Evolutionary conservation across 306 rosid species (phyloP), one percentile per base, ranked within the genome.

Genomic region (Acacia melanoxylon): DNA sequence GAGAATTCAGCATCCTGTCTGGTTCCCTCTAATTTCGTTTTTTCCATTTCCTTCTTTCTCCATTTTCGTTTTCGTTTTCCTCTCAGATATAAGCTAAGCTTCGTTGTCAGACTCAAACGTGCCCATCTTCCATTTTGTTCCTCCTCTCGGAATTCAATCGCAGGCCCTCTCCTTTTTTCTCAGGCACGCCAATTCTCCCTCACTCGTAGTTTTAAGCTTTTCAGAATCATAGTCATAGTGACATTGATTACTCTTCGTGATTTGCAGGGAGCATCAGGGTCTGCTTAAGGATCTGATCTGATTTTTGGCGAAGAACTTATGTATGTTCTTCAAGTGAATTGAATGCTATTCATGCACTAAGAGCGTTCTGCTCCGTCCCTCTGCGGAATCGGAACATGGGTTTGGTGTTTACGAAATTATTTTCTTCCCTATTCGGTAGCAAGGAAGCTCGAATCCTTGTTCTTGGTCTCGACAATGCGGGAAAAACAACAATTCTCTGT

Each of bases 381-480:
- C 82, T 67, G 80, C 72, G 77, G 75, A 78, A 78, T 72, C 85
- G 56, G 80, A 84, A 82, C 37, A 93, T 96, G 99, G 99, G 99
- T 83, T 72, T 96, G 73, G 79, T 96, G 81, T 96, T 96, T 72
- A 83, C 97, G 37, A 91, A 86, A 83, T 81, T 96, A 94, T 93
- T 96, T 86, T 92, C 99, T 58, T 93, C 99, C 44, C 49, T 96
- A 11, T 96, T 96, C 44, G 99, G 99, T 72, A 91, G 88, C 89
- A 93, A 85, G 82, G 99, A 96, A 90, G 99, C 99, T 88, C 94
- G 99, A 89, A 96, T 96, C 87, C 99, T 96, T 42, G 99, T 96
- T 88, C 99, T 96, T 45, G 99, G 99, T 58, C 97, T 96, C 70
- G 99, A 96, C 93, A 96, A 96, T 96, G 99, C 98, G 56, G 99